phyloP scores from a whole-genome alignment of 2,329 filamentous ascomycete species.

The Stagonosporopsis chrysanthemi region DNA sequence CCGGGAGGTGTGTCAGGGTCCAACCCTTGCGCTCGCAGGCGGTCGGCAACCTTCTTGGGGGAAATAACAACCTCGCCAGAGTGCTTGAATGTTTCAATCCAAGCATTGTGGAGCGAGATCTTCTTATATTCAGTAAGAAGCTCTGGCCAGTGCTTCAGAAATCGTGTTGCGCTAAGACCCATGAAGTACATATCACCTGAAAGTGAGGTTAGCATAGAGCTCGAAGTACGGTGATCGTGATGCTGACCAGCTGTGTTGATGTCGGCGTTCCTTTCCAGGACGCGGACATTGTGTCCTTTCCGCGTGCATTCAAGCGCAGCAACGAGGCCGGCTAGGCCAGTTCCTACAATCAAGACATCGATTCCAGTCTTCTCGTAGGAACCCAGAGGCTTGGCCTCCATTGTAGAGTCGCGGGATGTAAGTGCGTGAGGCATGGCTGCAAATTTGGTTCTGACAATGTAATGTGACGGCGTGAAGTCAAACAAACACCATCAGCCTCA shows the following conservation, averaged over 20 bases:
- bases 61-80: conserved; percentile 59
- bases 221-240: background rate
- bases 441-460: conserved; percentile 7
- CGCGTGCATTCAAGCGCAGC: conserved; percentile 50
- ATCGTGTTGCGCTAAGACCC: conserved; percentile 63
- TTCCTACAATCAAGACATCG: conserved; percentile 52
- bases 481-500: conserved; percentile 3
- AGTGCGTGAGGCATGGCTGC: conserved; percentile 50
- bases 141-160: conserved; percentile 64
- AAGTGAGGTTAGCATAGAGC: background rate
- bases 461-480: conserved; percentile 16
- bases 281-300: conserved; percentile 51
- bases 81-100: conserved; percentile 65
- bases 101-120: conserved; percentile 62
- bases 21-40: conserved; percentile 55
- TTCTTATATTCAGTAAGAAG: conserved; percentile 59
- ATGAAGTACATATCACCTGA: conserved; percentile 68
- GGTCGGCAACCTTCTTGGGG: conserved; percentile 59
- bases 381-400: conserved; percentile 59
- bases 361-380: conserved; percentile 56
- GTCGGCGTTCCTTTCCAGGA: conserved; percentile 54
- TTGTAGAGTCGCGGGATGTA: conserved; percentile 56
- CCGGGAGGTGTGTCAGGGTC: conserved; percentile 60
- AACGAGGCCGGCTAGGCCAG: conserved; percentile 49
- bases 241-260: conserved; percentile 62